These are phyloP conservation scores for Rhodotorula glutinis DNA, from an alignment of 1,284 basidiomycete genomes.

Conservation along the genomic window DNA sequence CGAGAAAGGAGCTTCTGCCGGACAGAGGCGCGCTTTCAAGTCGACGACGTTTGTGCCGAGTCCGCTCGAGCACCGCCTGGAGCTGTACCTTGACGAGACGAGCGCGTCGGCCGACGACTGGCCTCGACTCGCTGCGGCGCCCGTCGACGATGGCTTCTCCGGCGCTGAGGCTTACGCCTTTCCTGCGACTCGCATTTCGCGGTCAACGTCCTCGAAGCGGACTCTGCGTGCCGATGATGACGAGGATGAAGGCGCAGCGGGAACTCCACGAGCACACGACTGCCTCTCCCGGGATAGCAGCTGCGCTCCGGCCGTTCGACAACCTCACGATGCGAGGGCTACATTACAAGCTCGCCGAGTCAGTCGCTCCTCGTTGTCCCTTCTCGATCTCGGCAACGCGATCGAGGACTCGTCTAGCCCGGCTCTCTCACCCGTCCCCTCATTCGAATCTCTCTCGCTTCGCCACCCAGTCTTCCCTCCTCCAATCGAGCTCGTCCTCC, in stretches of 20 bases:
- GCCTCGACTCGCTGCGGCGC: conserved; percentile 22
- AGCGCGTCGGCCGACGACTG: background rate
- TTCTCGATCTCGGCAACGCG: conserved; percentile 8
- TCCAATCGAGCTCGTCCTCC: conserved; percentile 44
- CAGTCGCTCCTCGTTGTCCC: conserved; percentile 30
- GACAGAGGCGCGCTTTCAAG: conserved; percentile 50
- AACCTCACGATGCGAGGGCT: background rate
- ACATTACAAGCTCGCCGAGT: no score
- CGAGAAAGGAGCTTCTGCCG: no score
- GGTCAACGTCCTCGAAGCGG: conserved; percentile 3
- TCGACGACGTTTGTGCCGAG: conserved; percentile 53
- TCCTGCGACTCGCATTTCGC: no score
- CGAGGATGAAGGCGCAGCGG: background rate
- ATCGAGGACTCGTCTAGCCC: background rate
- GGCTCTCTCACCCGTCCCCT: conserved; percentile 29
- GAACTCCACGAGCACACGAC: background rate
- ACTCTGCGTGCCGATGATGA: background rate
- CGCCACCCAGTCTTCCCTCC: conserved; percentile 34
- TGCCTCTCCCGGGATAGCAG: background rate
- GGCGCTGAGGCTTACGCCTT: no score
- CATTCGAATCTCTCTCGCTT: conserved; percentile 42
- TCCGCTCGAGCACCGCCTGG: conserved; percentile 53
- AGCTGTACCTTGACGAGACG: conserved; percentile 44
- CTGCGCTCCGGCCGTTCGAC: background rate
- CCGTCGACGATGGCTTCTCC: background rate